Evolutionary conservation across 768 basidiomycete genomes (phyloP).

Genomic region (Trametes elegans): DNA sequence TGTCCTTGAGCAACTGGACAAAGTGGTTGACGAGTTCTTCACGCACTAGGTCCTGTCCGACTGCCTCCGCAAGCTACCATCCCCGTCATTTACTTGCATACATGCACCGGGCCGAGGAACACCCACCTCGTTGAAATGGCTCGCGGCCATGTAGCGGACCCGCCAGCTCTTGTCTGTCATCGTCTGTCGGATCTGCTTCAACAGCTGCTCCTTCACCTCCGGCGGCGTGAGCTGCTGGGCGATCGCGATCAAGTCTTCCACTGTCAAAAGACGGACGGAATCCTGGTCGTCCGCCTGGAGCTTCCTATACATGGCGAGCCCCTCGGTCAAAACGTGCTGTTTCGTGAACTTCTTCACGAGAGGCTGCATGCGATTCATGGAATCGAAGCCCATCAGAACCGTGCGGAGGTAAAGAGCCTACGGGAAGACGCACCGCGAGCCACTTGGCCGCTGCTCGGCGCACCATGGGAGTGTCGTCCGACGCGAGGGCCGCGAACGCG

Average conservation of each 20-base stretch:
- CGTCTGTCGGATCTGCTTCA: slow-evolving; percentile 84
- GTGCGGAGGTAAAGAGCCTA: slow-evolving; percentile 19
- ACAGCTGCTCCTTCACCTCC: slow-evolving; percentile 89
- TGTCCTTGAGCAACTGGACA: slow-evolving; percentile 93
- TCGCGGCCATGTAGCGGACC: slow-evolving; percentile 98
- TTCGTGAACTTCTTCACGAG: slow-evolving; percentile 78
- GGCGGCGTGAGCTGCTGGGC: slow-evolving; percentile 78
- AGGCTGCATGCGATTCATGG: slow-evolving; percentile 46
- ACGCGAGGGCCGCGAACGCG: slow-evolving; percentile 75
- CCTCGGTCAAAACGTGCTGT: slow-evolving; percentile 79
- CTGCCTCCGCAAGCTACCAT: slow-evolving; percentile 80
- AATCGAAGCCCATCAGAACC: slow-evolving; percentile 6
- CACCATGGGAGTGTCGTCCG: slow-evolving; percentile 99
- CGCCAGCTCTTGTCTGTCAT: slow-evolving; percentile 98
- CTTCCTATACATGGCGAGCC: slow-evolving; percentile 88
- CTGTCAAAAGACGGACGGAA: slow-evolving; percentile 92
- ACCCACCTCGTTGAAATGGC: slow-evolving; percentile 89
- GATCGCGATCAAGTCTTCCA: slow-evolving; percentile 93
- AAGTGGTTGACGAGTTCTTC: slow-evolving; percentile 94
- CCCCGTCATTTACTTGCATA: background rate
- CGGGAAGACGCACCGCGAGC: slow-evolving; percentile 74
- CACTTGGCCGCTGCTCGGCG: slow-evolving; percentile 93
- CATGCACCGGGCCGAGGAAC: background rate
- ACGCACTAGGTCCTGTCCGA: slow-evolving; percentile 85
- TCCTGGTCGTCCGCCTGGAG: slow-evolving; percentile 97